These are phyloP conservation scores for Colletotrichum nymphaeae DNA, from an alignment of 2,329 filamentous ascomycete species.

Conservation along the genomic window DNA sequence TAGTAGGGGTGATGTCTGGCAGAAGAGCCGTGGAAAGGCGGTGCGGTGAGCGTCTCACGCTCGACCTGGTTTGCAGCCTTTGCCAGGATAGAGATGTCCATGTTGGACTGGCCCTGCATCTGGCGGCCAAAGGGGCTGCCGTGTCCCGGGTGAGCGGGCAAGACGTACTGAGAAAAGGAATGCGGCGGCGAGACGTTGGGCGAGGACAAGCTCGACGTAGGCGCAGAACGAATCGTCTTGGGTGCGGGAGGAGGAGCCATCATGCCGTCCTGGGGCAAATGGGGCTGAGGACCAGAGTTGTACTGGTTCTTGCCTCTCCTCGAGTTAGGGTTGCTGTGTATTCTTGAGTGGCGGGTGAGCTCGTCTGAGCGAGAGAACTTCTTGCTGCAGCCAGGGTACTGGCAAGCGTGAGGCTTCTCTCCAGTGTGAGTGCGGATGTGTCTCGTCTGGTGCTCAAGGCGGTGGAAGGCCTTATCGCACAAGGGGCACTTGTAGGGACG, in stretches of 20 bases:
- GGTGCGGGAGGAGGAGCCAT: slow-evolving; percentile 80
- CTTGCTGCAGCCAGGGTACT: slow-evolving; percentile 95
- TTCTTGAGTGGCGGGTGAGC: slow-evolving; percentile 94
- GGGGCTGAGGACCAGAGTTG: slow-evolving; percentile 48
- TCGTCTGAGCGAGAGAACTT: slow-evolving; percentile 97
- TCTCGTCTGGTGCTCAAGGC: slow-evolving; percentile 89
- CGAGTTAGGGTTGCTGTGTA: slow-evolving; percentile 99
- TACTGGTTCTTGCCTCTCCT: slow-evolving; percentile 84
- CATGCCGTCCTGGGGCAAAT: slow-evolving; percentile 70
- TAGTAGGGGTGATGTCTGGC: slow-evolving; percentile 67
- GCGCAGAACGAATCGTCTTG: slow-evolving; percentile 88
- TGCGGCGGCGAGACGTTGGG: slow-evolving; percentile 96
- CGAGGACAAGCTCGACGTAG: slow-evolving; percentile 86
- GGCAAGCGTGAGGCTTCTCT: slow-evolving; percentile 97
- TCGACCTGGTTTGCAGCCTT: slow-evolving; percentile 72
- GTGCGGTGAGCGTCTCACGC: slow-evolving; percentile 61
- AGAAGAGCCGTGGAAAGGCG: slow-evolving; percentile 54
- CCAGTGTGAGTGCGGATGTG: slow-evolving; percentile 98
- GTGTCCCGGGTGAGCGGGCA: slow-evolving; percentile 54
- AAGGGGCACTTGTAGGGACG: slow-evolving; percentile 98
- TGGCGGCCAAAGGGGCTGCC: slow-evolving; percentile 52
- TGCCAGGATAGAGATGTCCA: slow-evolving; percentile 70
- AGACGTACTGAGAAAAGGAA: slow-evolving; percentile 80
- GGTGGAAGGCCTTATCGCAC: slow-evolving; percentile 98
- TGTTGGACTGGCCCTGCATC: slow-evolving; percentile 49